phyloP scores from a whole-genome alignment of 441 rosid genomes.

The Breynia disticha region DNA sequence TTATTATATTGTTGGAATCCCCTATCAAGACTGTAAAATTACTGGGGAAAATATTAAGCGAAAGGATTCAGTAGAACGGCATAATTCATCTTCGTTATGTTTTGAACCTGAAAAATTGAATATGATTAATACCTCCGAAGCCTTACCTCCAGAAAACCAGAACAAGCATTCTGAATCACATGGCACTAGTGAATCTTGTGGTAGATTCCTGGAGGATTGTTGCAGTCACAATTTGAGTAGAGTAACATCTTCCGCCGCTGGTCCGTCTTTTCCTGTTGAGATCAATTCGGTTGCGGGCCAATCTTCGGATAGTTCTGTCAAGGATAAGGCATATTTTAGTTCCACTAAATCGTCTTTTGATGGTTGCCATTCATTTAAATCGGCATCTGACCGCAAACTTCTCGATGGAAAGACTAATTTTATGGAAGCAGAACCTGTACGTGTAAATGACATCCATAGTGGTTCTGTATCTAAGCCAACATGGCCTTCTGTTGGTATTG shows the following conservation, averaged over 20 bases:
- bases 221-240: conserved; percentile 15
- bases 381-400: conserved; percentile 13
- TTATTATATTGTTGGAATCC: conserved; percentile 11
- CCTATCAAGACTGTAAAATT: conserved; percentile 20
- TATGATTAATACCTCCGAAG: conserved; percentile 17
- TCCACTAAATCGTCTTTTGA: conserved; percentile 19
- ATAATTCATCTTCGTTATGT: conserved; percentile 20
- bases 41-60: conserved; percentile 16
- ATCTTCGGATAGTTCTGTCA: conserved; percentile 22
- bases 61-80: conserved; percentile 21
- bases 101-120: conserved; percentile 20
- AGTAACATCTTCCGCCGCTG: conserved; percentile 20
- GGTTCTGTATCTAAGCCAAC: conserved; percentile 19
- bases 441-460: conserved; percentile 22
- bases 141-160: conserved; percentile 19
- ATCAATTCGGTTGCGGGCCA: conserved; percentile 15
- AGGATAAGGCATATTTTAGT: conserved; percentile 23
- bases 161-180: conserved; percentile 18
- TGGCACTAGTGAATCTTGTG: conserved; percentile 21
- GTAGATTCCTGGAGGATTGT: conserved; percentile 15
- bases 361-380: conserved; percentile 16
- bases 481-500: conserved; percentile 15
- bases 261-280: conserved; percentile 17
- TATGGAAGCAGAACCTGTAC: conserved; percentile 20
- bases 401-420: conserved; percentile 23